Evolutionary conservation across 164 flowering plant genomes (phyloP), one percentile per base, ranked within the genome.

Genomic region (Aristolochia fimbriata): DNA sequence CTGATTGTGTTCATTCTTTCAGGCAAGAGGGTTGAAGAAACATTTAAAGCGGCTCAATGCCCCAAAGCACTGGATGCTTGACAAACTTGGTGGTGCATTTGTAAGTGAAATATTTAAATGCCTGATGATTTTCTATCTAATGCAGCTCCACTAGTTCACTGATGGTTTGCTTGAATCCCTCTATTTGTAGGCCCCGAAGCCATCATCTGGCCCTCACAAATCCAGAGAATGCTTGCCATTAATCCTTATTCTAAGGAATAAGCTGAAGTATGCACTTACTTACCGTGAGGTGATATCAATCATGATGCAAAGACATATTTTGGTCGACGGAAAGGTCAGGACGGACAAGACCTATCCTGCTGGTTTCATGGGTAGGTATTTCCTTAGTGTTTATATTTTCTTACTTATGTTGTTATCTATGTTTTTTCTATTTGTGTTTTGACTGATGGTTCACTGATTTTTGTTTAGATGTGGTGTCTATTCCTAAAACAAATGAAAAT

Each of bases 31-130:
- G 16, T 72, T 82, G 80, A 82, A 81, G 81, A 81, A 81, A 54
- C 86, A 81, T 63, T 74, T 81, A 77, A 81, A 81, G 80, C 77
- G 87, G 84, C 84, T 82, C 74, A 82, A 82, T 82, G 87, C 87
- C 64, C 87, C 87, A 0, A 78, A 73, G 62, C 84, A 82, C 70
- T 82, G 84, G 84, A 82, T 80, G 87, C 78, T 82, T 55, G 87
- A 80, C 68, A 82, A 82, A 54, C 83, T 82, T 68, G 87, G 87
- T 27, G 87, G 84, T 63, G 82, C 87, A 55, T 82, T 82, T 75
- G 84, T 82, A 69, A 73, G 87, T 65, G 4, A 17, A 46, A 43
- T 22, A 24, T 15, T n/a, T 47, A 14, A 5, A 4, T 10, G 2
- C 33, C 11, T 59, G 19, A 5, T 50, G 11, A 0, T 22, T 21